Evolutionary conservation across 1,284 basidiomycete genomes (phyloP), one percentile per base, ranked within the genome.

Genomic region (Melampsora medusae): DNA sequence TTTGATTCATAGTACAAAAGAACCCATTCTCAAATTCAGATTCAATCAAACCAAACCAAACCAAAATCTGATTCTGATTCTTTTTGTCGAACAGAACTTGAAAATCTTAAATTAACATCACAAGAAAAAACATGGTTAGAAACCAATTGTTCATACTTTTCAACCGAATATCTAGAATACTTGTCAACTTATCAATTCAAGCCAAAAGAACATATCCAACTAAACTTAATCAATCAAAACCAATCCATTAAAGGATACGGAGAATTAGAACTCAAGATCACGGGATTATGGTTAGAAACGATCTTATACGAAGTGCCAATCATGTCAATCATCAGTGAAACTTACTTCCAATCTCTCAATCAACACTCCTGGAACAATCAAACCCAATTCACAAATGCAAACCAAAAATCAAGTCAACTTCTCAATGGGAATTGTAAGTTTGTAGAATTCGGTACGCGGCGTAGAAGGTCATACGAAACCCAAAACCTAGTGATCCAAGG

Each of bases 251-350:
- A 61, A 25, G 84, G 89, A 5, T 83, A 83, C 72, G 96, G 96
- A 0, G 84, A 87, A 74, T 85, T 98, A 50, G 88, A 90, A 70
- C 89, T 98, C 77, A 87, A 88, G 76, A 88, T 90, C 12, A 81
- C 82, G 38, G 96, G 96, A 0, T 86, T 87, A 3, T 99, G 97
- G 96, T 85, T 85, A 0, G 93, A 97, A 79, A 89, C 92, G 7
- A 97, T 99, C 77, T 84, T 97, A 22, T 99, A 97, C 89, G 96
- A 99, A 84, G 93, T 98, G 0, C 94, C 93, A 1, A 85, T 97
- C 64, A 93, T 97, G 92, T 89, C 92, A 10, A 90, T 90, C 79
- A 85, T 94, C 65, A 92, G 92, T 83, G 89, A 93, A 84, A 87
- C 87, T 33, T 91, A 90, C 83, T 93, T 91, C 81, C 84, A 81